phyloP scores from a whole-genome alignment of 2,329 filamentous ascomycete species.

The Pseudogymnoascus sp. region DNA sequence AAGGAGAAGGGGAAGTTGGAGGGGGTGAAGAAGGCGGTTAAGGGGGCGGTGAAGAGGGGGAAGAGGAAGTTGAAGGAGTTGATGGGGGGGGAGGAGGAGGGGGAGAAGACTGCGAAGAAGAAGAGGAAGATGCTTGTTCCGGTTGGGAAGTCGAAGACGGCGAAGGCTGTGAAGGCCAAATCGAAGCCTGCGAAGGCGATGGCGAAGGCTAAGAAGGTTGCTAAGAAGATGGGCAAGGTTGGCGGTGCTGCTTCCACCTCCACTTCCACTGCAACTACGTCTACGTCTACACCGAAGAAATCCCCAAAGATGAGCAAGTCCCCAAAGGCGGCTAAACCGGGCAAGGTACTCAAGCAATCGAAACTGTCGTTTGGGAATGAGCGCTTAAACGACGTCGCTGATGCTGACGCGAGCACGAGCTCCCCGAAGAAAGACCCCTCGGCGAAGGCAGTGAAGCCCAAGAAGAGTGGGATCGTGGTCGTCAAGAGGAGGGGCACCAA shows the following conservation, averaged over 20 bases:
- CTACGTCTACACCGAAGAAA: not conserved
- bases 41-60: not conserved
- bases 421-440: not conserved
- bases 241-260: too few species aligned
- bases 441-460: not conserved
- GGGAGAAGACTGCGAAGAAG: not conserved
- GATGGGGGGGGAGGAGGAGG: not conserved
- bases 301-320: not conserved
- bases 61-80: constrained; percentile 5
- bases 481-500: not conserved
- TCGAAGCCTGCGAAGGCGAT: not conserved
- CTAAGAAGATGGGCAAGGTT: not conserved
- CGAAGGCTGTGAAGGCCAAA: not conserved
- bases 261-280: not conserved
- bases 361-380: not conserved
- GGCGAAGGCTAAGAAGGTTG: not conserved
- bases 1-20: constrained; percentile 32
- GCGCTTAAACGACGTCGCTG: not conserved
- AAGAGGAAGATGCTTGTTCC: not conserved
- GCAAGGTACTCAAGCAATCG: not conserved
- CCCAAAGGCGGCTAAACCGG: not conserved
- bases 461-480: not conserved
- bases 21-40: not conserved
- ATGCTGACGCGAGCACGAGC: not conserved
- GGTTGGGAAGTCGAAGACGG: not conserved